phyloP scores from a whole-genome alignment of 768 basidiomycete species.

The Rhizopogon sp. region DNA sequence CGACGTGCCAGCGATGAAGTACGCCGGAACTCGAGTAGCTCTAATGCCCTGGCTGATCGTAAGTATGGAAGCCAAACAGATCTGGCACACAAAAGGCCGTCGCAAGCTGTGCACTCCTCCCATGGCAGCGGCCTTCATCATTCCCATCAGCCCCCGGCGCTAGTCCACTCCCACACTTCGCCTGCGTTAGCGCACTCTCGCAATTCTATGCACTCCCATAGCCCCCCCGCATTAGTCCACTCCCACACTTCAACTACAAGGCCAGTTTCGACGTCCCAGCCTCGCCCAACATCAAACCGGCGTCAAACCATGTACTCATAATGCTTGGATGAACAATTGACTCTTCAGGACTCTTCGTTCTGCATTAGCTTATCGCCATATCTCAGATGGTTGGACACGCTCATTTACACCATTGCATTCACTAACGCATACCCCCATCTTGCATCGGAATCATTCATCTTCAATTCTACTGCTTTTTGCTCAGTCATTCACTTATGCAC shows the following conservation, averaged over 20 bases:
- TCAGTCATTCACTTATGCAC: slow-evolving; percentile 2
- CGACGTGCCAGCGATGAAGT: slow-evolving; percentile 29
- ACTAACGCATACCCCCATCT: slow-evolving; percentile 22
- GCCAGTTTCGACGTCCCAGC: slow-evolving; percentile 14
- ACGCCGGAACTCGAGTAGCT: slow-evolving; percentile 7
- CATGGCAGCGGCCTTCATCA: slow-evolving; percentile 11
- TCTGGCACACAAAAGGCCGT: slow-evolving; percentile 8
- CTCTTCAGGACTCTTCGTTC: slow-evolving; percentile 8
- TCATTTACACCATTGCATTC: slow-evolving; percentile 15
- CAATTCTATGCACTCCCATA: not conserved
- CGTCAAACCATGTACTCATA: slow-evolving; percentile 19
- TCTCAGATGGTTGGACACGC: slow-evolving; percentile 1
- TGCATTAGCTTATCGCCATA: slow-evolving; percentile 4
- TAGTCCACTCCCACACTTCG: not conserved
- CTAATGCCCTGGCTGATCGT: slow-evolving; percentile 6
- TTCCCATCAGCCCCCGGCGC: slow-evolving; percentile 20
- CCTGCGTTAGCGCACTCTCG: slow-evolving; percentile 9
- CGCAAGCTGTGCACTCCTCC: slow-evolving; percentile 6
- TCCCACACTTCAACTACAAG: slow-evolving; percentile 1
- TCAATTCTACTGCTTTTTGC: not conserved
- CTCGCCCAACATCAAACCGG: slow-evolving; percentile 10
- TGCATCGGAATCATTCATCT: slow-evolving; percentile 11
- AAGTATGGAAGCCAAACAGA: slow-evolving; percentile 14
- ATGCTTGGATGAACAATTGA: not conserved
- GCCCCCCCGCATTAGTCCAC: too few species aligned